A percentile compares a stretch with the other conserved stretches of the same genome.
Evolutionary conservation across 2,329 filamentous ascomycete genomes (phyloP).

Genomic region (Cytospora mali): DNA sequence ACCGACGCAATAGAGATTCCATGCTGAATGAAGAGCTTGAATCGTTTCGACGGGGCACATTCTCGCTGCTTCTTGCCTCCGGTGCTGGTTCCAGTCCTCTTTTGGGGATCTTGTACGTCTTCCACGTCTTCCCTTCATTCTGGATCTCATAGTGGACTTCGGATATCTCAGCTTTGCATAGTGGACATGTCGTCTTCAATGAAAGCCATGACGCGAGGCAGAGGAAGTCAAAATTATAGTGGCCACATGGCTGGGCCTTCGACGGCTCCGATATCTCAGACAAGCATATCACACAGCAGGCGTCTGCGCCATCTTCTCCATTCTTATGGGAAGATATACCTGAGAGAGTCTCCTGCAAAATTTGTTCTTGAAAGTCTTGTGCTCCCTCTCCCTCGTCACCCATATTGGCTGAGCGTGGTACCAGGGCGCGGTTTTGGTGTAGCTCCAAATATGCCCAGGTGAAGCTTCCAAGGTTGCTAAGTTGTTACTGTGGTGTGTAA

Average conservation of each 20-base stretch:
- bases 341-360: constrained; percentile 49
- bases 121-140: constrained; percentile 51
- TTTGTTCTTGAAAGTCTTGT: constrained; percentile 43
- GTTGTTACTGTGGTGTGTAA: not conserved
- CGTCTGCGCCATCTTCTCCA: constrained; percentile 18
- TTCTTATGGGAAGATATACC: constrained; percentile 40
- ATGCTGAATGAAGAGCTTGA: constrained; percentile 4
- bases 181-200: constrained; percentile 70
- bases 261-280: constrained; percentile 73
- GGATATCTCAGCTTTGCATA: constrained; percentile 66
- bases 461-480: not conserved
- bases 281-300: constrained; percentile 84
- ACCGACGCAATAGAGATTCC: constrained; percentile 6
- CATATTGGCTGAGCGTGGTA: constrained; percentile 3
- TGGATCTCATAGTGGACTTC: constrained; percentile 68
- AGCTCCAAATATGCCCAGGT: not conserved
- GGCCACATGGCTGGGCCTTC: constrained; percentile 73
- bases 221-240: constrained; percentile 81
- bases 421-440: not conserved
- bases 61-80: constrained; percentile 8
- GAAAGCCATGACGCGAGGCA: constrained; percentile 85
- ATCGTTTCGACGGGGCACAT: constrained; percentile 21
- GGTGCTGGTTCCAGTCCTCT: constrained; percentile 11
- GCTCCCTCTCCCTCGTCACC: constrained; percentile 14
- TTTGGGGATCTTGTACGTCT: constrained; percentile 58